Evolutionary conservation across 225 moss, liverwort and hornwort species (phyloP), one percentile per base, ranked within the genome.

Genomic region (Ulota crispa): DNA sequence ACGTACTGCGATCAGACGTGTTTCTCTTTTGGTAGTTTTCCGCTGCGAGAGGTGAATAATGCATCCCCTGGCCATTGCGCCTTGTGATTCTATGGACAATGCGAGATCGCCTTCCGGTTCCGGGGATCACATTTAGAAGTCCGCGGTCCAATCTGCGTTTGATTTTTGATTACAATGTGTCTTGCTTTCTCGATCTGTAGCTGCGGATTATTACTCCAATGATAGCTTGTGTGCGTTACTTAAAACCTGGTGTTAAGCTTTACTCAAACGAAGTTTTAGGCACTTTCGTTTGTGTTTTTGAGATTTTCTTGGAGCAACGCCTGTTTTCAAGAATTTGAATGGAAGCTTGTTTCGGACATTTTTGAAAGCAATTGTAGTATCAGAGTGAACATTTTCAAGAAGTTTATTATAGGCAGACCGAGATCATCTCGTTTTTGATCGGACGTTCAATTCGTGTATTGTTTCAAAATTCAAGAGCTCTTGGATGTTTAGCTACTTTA

Each of bases 141-240:
- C 43, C 12, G 50, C 14, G 26, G 24, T 16, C n/a, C n/a, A n/a
- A n/a, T 43, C 10, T 27, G 52, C 24, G 4, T 71, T 45, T 28
- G 55, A 27, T 42, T 50, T 52, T 19, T 21, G n/a, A 20, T 16
- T 60, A 3, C 24, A 27, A 24, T 23, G 11, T 55, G 37, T 20
- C 20, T 41, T 77, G 36, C 61, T 68, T 65, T 28, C 37, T 63
- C 37, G 80, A 73, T 80, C 72, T 72, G 54, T 53, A 53, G 50
- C 19, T 63, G 30, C 28, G 32, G 62, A 13, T 71, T 52, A 32
- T 34, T 0, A 6, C 52, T 7, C 26, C 32, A 26, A 30, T 64
- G 64, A 15, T 64, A 2, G 16, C 64, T 61, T 75, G 26, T 20
- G 12, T 60, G 12, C 21, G 20, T 62, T 74, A 28, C 1, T 14